Base-by-base conservation (phyloP, 2,329 filamentous ascomycete species). In the Ustilaginoidea virens region DNA sequence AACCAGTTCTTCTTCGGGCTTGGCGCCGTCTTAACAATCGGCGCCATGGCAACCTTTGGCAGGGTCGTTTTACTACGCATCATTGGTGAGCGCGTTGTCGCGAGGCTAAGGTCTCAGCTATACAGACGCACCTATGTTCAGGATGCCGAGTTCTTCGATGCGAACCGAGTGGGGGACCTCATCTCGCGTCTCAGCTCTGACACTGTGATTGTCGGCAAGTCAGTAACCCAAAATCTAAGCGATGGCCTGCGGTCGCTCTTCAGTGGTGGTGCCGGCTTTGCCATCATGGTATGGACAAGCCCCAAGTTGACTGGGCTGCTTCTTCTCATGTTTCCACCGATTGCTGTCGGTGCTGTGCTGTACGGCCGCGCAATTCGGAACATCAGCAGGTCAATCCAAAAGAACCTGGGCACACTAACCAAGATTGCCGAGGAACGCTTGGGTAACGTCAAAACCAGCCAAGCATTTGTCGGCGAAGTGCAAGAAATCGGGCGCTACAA, bases 351-450 rank as follows among this genome's bases (percentile, higher is more conserved):
- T 14, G 86, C 90, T 14, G 85, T 94, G 50, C 70, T 98, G 47
- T 96, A 94, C 41, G 90, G 90, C 35, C 71, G 87, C 39, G 67
- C 80, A 17, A 86, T 96, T 44, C 71, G 92, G 33, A 92, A 85
- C 44, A 60, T 98, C 35, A 93, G 85, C 49, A 75, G 87, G 28
- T 77, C 82, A 41, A 93, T 96, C 29, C 90, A 98, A 56, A 85
- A 83, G 58, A 93, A 92, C 41, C 59, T 98, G 9, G 90, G 90
- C 41, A 80, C 80, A 1, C 58, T 98, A 40, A 93, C 87, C 20
- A 98, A 96, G 56, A 92, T 98, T 48, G 90, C 90, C 0, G 92
- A 98, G 58, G 92, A 98, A 53, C 75, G 90, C n/a, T 61, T 98
- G 14, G 87, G 90, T 31, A 98, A 96, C 51, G 85, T 98, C 35